Evolutionary conservation across 371 early-diverging fungal species (phyloP), one percentile per base, ranked within the genome.

Genomic region (Mucor racemosus): DNA sequence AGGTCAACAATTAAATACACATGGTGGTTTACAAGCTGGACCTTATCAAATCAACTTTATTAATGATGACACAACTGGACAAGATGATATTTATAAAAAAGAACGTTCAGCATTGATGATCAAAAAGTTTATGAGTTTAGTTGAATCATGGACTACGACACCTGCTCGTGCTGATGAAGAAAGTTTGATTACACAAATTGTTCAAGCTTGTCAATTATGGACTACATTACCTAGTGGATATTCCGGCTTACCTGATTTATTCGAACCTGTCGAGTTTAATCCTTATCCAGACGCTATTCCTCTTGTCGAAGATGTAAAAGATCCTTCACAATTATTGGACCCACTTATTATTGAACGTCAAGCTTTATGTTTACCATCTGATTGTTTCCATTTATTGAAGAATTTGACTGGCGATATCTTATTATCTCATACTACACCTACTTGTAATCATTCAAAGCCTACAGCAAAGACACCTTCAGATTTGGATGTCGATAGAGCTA

Each of bases 331-430:
- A 62, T 74, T 86, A 46, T 78, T 83, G 67, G 88, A 85, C 69
- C 86, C 86, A 38, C 78, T 88, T 34, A 80, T 84, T 14, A 83
- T 87, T 58, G 88, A 89, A 60, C 82, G 84, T 26, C 84, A 84
- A 34, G 71, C 86, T 1, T 69, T 91, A 35, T 82, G 90, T 54
- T 76, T 93, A 64, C 86, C 89, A 0, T 86, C 89, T 13, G 81
- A 88, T 21, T 79, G 83, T 26, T 93, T 92, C 58, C 87, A 88
- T 53, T 69, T 91, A 36, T 71, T 92, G 38, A 90, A 90, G 62
- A 82, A 88, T 64, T 84, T 92, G 58, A 90, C 92, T 26, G 88
- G 87, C 19, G 87, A 90, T 58, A 83, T 90, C 44, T 81, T 92
- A 1, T 80, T 88, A 17, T 89, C 90, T 38, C 92, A 92, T 69